Evolutionary conservation across 179 eudicot genomes (phyloP), one percentile per base, ranked within the genome.

Genomic region (Spinacia oleracea): DNA sequence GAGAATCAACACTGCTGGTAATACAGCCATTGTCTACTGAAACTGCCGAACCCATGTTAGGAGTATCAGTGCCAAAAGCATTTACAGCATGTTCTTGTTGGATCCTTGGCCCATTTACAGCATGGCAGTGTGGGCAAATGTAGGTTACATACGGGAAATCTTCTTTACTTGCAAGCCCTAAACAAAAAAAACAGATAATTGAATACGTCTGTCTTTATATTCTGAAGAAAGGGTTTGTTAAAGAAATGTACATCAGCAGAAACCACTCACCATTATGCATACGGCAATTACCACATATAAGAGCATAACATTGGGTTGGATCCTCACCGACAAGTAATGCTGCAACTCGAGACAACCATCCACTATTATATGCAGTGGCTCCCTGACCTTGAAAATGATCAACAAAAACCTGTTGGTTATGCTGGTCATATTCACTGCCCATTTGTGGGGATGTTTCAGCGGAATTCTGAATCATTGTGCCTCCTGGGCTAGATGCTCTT

Each of bases 271-370:
- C 98, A 72, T 95, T 93, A 91, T 95, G 98, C 96, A 91, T 88
- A 85, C 87, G 97, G 86, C 98, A 95, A 81, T 88, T 91, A 79
- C 98, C 94, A 78, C 99, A 96, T 68, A 96, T 90, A 64, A 96
- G 94, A 64, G 99, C 99, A 81, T 85, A 96, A 74, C 93, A 91
- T 83, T 96, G 93, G 53, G 97, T 87, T 38, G 99, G 99, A 83
- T 96, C 99, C 90, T 96, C 98, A 38, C 98, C 98, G 74, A 96
- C 99, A 68, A 96, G 97, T 83, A 96, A 74, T 55, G 97, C 96
- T 20, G 98, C 98, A 79, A 93, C 69, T 73, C 89, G 87, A 77
- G 98, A 92, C 82, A 96, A 74, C 96, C 97, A 90, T 50, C 98
- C 97, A 70, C 90, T 90, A 73, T 87, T 89, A 53, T 84, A 82